Evolutionary conservation across 768 basidiomycete genomes (phyloP), one percentile per base, ranked within the genome.

Genomic region (Tylopilus cervinicoccineus): DNA sequence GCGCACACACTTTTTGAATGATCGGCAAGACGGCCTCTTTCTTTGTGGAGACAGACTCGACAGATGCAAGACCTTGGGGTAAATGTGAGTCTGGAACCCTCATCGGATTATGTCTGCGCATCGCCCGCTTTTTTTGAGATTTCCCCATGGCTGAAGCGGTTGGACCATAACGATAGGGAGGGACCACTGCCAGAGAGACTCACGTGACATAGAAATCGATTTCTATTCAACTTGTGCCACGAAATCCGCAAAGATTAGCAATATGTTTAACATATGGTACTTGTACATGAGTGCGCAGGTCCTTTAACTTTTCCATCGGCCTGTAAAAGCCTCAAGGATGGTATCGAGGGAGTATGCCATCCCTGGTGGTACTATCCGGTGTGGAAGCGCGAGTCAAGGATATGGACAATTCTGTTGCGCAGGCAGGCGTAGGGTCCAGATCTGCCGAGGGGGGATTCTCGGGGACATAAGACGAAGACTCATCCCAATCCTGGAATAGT

Each of bases 11-110:
- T 78, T 95, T 95, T 69, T 90, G 86, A 17, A 97, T 77, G 55
- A 97, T 88, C 16, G 94, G 94, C 28, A 93, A 67, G 53, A 95
- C 82, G 27, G 81, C 84, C 51, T 88, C 81, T 23, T 76, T 80
- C 70, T 88, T 94, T 4, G 81, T 79, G 44, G 85, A 89, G 14
- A 82, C 76, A 38, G 84, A 76, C 7, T 84, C 77, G 2, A 84
- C 90, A 2, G 86, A 79, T 3, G 79, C 81, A 16, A 92, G 80
- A 4, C 94, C 94, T 52, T 82, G 79, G 4, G 89, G 84, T 4
- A 97, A 71, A 74, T 96, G 93, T 3, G 88, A 84, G 68, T 96
- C 93, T 19, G 94, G 93, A 0, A 97, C 93, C 29, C 93, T 79
- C 73, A 96, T 78, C 8, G 93, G 93, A 60, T 97, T 96, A 68